phyloP scores from a whole-genome alignment of 768 basidiomycete genomes.

The Macrolepiota dolichaula region DNA sequence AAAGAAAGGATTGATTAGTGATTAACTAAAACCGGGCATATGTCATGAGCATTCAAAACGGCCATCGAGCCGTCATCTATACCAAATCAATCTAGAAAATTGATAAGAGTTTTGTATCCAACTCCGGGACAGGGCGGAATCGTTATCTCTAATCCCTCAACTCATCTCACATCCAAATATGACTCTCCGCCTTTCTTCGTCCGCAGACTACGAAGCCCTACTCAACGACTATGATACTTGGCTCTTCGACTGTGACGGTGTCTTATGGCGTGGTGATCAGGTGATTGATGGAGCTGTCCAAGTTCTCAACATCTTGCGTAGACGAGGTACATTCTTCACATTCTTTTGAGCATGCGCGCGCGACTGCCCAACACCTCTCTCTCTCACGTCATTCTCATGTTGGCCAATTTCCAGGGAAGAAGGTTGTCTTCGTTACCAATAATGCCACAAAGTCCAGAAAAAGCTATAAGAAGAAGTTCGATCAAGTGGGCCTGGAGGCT shows the following conservation, averaged over 20 bases:
- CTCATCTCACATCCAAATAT: constrained; percentile 17
- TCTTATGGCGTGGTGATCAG: constrained; percentile 85
- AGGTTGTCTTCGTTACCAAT: constrained; percentile 92
- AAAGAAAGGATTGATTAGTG: neutral
- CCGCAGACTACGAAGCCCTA: constrained; percentile 44
- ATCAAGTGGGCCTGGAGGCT: constrained; percentile 81
- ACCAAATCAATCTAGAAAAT: neutral
- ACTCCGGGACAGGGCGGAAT: neutral
- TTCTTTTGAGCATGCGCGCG: constrained; percentile 6
- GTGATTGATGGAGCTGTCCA: constrained; percentile 76
- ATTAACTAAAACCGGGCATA: neutral
- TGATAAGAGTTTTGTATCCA: neutral
- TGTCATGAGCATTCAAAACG: too few relatives aligned
- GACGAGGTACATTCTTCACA: constrained; percentile 52
- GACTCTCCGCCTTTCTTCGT: constrained; percentile 36
- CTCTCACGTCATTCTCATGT: constrained; percentile 11
- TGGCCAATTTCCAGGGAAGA: constrained; percentile 71
- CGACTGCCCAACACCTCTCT: neutral
- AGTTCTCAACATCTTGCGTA: constrained; percentile 69
- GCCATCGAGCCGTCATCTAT: neutral
- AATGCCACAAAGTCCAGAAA: constrained; percentile 92
- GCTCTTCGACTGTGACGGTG: constrained; percentile 96
- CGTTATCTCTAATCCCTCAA: neutral
- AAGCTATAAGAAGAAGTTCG: constrained; percentile 89
- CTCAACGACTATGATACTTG: constrained; percentile 83